Percentiles rank a stretch among this genome's conserved stretches.
These are phyloP conservation scores for Fusarium transvaalense DNA, from an alignment of 2,329 filamentous ascomycete genomes.

Conservation along the genomic window DNA sequence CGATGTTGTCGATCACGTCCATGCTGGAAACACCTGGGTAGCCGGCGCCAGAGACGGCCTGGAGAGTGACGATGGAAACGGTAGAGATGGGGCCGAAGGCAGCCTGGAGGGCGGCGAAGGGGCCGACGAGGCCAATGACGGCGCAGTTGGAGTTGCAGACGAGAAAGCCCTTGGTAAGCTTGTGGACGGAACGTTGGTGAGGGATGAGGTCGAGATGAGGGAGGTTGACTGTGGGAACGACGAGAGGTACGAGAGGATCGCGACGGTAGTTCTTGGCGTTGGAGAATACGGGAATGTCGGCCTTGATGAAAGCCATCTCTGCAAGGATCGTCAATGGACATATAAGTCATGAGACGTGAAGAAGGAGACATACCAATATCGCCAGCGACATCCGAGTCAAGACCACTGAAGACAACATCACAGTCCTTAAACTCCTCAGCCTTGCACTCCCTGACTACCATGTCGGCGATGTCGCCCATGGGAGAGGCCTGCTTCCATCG, in stretches of 20 bases:
- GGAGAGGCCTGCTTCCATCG: slow-evolving; percentile 92
- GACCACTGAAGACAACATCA: slow-evolving; percentile 91
- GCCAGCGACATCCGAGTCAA: slow-evolving; percentile 92
- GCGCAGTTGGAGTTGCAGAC: slow-evolving; percentile 99
- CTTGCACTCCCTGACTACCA: slow-evolving; percentile 88
- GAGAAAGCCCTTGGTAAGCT: slow-evolving; percentile 85
- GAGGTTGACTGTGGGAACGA: slow-evolving; percentile 95
- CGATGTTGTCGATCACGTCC: slow-evolving; percentile 96
- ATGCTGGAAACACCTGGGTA: slow-evolving; percentile 92
- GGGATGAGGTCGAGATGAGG: slow-evolving; percentile 87
- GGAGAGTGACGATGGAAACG: slow-evolving; percentile 88
- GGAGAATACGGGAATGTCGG: slow-evolving; percentile 92
- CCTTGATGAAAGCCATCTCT: slow-evolving; percentile 93
- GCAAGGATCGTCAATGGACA: slow-evolving; percentile 22
- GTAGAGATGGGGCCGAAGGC: slow-evolving; percentile 85
- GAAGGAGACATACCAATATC: slow-evolving; percentile 78
- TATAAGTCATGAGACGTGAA: not conserved
- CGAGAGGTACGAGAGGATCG: slow-evolving; percentile 89
- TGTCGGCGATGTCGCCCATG: slow-evolving; percentile 82
- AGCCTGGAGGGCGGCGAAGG: slow-evolving; percentile 89
- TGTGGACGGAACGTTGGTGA: slow-evolving; percentile 82
- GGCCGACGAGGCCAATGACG: slow-evolving; percentile 95
- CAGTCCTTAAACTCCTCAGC: slow-evolving; percentile 88
- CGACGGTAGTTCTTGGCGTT: slow-evolving; percentile 98
- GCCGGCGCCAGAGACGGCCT: slow-evolving; percentile 92